Evolutionary conservation across 164 flowering plant genomes (phyloP).

Genomic region (Euptelea pleiosperma): DNA sequence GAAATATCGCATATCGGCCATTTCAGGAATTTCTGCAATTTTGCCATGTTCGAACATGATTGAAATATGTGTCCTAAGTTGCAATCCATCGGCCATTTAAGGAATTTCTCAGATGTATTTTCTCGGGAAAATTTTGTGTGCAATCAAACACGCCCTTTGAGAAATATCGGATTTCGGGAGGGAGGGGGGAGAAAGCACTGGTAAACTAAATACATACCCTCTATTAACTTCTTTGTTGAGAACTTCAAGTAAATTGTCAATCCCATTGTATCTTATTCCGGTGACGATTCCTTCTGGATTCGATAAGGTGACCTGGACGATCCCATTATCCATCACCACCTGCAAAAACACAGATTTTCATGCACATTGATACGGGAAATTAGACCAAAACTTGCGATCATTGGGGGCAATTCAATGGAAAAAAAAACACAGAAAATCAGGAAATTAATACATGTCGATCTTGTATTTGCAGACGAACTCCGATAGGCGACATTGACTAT

Average conservation of each 20-base stretch:
- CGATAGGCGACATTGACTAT: constrained; percentile 13
- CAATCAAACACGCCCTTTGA: too few relatives aligned
- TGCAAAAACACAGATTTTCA: constrained; percentile 17
- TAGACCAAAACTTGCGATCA: too few relatives aligned
- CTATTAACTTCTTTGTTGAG: constrained; percentile 32
- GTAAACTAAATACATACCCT: constrained; percentile 25
- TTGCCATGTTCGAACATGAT: too few relatives aligned
- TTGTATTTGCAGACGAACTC: constrained; percentile 22
- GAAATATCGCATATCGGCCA: too few relatives aligned
- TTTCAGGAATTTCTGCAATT: too few relatives aligned
- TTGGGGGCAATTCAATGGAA: too few relatives aligned
- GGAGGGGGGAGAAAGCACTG: too few relatives aligned
- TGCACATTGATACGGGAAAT: not conserved
- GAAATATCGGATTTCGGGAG: too few relatives aligned
- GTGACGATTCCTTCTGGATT: constrained; percentile 43
- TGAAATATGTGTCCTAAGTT: too few relatives aligned
- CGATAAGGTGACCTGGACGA: constrained; percentile 35
- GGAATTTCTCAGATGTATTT: too few relatives aligned
- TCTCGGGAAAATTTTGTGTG: too few relatives aligned
- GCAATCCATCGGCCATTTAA: too few relatives aligned
- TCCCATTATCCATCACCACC: constrained; percentile 47
- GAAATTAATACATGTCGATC: constrained; percentile 20
- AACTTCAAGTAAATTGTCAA: constrained; percentile 39
- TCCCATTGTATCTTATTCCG: constrained; percentile 30
- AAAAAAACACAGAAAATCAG: not conserved